phyloP scores from a whole-genome alignment of 495 filamentous ascomycete species.

The Collariella sp. region DNA sequence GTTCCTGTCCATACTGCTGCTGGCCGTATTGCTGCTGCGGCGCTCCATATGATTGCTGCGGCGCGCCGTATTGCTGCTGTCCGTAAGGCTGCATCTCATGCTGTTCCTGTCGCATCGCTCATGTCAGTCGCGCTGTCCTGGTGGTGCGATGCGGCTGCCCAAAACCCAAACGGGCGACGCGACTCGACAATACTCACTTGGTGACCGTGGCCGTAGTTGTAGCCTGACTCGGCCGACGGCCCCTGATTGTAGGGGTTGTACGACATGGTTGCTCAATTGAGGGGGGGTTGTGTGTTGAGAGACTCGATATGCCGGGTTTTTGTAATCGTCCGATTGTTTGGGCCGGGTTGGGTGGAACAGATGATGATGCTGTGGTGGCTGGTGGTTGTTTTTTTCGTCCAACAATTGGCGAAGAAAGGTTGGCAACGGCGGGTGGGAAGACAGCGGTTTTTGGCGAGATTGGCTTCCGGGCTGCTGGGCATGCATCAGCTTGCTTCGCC shows the following conservation, averaged over 20 bases:
- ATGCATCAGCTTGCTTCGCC: conserved; percentile 4
- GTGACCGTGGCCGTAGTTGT: conserved; percentile 30
- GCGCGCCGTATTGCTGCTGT: conserved; percentile 5
- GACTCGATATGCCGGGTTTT: not conserved
- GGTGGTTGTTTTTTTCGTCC: not conserved
- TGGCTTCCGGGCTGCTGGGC: not conserved
- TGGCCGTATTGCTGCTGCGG: conserved; percentile 18
- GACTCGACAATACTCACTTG: conserved; percentile 17
- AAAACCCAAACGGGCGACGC: not conserved
- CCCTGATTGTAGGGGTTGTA: conserved; percentile 40
- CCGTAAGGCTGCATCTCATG: conserved; percentile 35
- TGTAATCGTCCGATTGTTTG: not conserved
- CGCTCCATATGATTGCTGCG: conserved; percentile 8
- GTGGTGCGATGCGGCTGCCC: not conserved
- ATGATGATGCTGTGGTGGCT: not conserved
- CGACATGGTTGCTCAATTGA: conserved; percentile 33
- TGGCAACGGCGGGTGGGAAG: not conserved
- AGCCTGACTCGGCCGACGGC: conserved; percentile 39
- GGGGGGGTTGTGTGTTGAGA: conserved; percentile 12
- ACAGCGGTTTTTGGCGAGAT: conserved; percentile 3
- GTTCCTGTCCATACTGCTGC: conserved; percentile 1
- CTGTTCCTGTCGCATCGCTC: conserved; percentile 21
- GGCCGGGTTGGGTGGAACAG: not conserved
- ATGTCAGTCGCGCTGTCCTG: not conserved
- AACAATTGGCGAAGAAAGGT: not conserved